Evolutionary conservation across 345 rosid species (phyloP).

Genomic region (Lepidium didymum): DNA sequence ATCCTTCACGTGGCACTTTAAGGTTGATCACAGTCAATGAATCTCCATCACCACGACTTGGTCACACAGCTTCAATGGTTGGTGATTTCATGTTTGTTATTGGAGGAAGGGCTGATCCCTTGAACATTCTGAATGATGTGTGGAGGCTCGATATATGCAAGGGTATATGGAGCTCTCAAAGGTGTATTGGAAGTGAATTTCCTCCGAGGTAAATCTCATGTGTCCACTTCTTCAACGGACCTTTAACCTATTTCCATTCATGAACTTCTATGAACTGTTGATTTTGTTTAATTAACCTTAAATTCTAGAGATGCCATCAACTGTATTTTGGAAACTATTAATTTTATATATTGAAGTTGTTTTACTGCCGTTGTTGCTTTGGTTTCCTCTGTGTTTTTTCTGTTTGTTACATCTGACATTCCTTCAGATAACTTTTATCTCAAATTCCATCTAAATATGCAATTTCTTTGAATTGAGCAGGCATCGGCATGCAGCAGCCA

Average conservation of each 20-base stretch:
- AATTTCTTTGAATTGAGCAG: conserved; percentile 33
- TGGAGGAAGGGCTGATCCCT: conserved; percentile 87
- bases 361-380: neutral
- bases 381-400: neutral
- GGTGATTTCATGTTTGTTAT: conserved; percentile 60
- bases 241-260: neutral
- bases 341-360: neutral
- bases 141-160: conserved; percentile 54
- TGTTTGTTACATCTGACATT: neutral
- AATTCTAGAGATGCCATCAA: neutral
- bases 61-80: conserved; percentile 69
- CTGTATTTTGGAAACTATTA: neutral
- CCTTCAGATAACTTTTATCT: neutral
- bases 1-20: conserved; percentile 46
- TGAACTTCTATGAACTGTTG: neutral
- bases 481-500: conserved; percentile 89
- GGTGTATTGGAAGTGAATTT: conserved; percentile 50
- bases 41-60: conserved; percentile 71
- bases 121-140: conserved; percentile 58
- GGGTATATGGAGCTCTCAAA: conserved; percentile 48
- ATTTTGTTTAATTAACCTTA: neutral
- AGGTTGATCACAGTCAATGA: conserved; percentile 33
- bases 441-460: neutral
- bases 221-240: neutral
- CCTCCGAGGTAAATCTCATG: conserved; percentile 51